Evolutionary conservation across 1,139 yeast genomes (phyloP).

Genomic region (Sugiyamaella japonica): DNA sequence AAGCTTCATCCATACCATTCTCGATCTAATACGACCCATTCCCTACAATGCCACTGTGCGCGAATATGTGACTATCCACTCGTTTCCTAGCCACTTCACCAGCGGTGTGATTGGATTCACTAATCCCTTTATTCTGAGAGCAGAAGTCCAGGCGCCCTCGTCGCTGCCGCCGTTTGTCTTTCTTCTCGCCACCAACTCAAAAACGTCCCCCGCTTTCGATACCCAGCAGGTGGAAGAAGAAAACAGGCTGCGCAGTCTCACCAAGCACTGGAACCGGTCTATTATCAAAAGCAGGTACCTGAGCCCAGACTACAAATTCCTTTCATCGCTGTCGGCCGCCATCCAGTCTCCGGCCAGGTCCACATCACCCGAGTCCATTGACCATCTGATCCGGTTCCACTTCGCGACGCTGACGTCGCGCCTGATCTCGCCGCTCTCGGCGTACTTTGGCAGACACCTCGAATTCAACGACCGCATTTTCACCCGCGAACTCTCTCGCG

Average conservation of each 20-base stretch:
- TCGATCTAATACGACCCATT: slow-evolving; percentile 33
- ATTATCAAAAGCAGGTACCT: slow-evolving; percentile 23
- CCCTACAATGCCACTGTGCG: slow-evolving; percentile 29
- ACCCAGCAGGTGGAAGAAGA: slow-evolving; percentile 17
- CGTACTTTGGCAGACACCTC: slow-evolving; percentile 21
- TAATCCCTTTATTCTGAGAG: slow-evolving; percentile 31
- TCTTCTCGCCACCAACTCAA: slow-evolving; percentile 1
- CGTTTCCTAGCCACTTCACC: slow-evolving; percentile 18
- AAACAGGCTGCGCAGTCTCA: slow-evolving; percentile 10
- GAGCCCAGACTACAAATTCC: slow-evolving; percentile 28
- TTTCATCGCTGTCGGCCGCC: slow-evolving; percentile 18
- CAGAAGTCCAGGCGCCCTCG: slow-evolving; percentile 14
- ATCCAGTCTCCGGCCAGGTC: neutral
- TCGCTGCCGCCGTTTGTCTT: slow-evolving; percentile 8
- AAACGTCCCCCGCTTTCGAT: neutral
- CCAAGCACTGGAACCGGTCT: slow-evolving; percentile 20
- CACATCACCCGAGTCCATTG: slow-evolving; percentile 7
- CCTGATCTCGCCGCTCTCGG: slow-evolving; percentile 30
- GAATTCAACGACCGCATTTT: slow-evolving; percentile 15
- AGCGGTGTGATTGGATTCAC: slow-evolving; percentile 34
- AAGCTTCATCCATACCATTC: slow-evolving; percentile 29
- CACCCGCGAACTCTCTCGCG: slow-evolving; percentile 10
- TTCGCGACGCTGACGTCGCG: slow-evolving; percentile 33
- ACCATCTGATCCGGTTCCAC: slow-evolving; percentile 27
- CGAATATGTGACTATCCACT: slow-evolving; percentile 35